Conservation (phyloP, 805 yeast genomes). For the Sugiyamaella boreocaroliniensis region DNA sequence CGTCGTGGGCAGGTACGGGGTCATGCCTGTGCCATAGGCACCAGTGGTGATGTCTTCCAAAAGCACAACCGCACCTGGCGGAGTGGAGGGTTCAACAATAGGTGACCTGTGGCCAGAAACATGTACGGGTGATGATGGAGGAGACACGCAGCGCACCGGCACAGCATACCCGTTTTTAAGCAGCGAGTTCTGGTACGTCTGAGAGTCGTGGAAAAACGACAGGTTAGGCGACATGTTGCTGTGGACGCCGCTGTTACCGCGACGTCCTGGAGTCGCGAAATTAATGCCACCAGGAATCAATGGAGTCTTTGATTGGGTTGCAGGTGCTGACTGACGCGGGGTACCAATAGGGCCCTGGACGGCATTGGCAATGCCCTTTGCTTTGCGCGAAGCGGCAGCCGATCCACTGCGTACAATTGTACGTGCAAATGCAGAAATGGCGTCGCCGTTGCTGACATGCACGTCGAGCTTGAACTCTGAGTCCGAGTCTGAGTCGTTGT, state of each 20-base stretch:
- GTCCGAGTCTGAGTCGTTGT: conserved; percentile 20
- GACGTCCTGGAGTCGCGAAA: background rate
- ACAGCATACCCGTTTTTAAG: conserved; percentile 3
- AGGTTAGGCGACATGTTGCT: background rate
- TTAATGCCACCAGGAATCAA: background rate
- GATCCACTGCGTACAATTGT: conserved; percentile 16
- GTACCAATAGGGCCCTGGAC: conserved; percentile 3
- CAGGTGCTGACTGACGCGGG: conserved; percentile 1
- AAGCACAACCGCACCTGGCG: conserved; percentile 22
- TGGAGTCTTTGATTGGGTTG: background rate
- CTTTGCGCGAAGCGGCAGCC: background rate
- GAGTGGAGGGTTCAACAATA: conserved; percentile 15
- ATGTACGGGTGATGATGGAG: conserved; percentile 7
- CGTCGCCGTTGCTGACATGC: conserved; percentile 13
- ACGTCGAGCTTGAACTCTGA: conserved; percentile 9
- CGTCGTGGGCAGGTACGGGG: conserved; percentile 22
- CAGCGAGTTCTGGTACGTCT: conserved; percentile 4
- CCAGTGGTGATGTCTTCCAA: conserved; percentile 14
- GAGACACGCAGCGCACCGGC: conserved; percentile 3
- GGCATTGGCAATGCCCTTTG: background rate
- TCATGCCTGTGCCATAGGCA: conserved; percentile 23
- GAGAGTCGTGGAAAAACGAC: conserved; percentile 4
- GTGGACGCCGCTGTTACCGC: background rate
- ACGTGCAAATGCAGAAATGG: conserved; percentile 22
- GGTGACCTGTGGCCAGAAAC: background rate